Evolutionary conservation across 176 grass and related monocot genomes (phyloP).

Genomic region (Eragrostis curvula): DNA sequence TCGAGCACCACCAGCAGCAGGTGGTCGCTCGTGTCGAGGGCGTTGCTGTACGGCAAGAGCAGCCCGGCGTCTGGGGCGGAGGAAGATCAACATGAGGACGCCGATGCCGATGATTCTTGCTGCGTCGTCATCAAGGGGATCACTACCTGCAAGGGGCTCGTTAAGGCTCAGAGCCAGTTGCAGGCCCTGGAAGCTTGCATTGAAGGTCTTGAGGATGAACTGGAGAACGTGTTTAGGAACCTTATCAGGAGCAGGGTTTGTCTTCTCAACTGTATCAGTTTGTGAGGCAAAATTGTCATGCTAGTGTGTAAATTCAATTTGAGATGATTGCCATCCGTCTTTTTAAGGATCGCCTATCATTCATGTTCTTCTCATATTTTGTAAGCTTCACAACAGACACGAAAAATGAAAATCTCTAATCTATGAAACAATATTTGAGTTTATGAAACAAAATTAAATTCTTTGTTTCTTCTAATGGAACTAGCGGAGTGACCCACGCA

Average conservation of each 20-base stretch:
- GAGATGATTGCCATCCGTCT: no score
- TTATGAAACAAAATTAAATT: no score
- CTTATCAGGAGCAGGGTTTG: conserved; percentile 15
- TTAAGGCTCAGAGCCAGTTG: neutral
- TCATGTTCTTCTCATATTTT: no score
- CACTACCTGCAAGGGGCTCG: neutral
- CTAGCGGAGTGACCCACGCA: no score
- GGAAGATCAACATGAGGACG: neutral
- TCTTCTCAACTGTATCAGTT: conserved; percentile 10
- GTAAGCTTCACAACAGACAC: no score
- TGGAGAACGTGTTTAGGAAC: conserved; percentile 27
- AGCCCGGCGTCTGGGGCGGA: neutral
- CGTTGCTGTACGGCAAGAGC: neutral
- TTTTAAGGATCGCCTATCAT: no score
- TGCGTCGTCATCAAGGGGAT: neutral
- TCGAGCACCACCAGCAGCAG: neutral
- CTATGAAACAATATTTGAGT: no score
- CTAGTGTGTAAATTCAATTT: no score
- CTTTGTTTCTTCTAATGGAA: no score
- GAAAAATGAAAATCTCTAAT: no score
- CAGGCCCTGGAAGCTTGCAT: conserved; percentile 4
- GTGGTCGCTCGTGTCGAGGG: neutral
- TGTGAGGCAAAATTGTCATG: neutral
- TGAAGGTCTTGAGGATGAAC: conserved; percentile 4
- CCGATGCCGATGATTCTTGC: neutral